Conservation (phyloP, 129 eudicot species). For the Flaveria bidentis region DNA sequence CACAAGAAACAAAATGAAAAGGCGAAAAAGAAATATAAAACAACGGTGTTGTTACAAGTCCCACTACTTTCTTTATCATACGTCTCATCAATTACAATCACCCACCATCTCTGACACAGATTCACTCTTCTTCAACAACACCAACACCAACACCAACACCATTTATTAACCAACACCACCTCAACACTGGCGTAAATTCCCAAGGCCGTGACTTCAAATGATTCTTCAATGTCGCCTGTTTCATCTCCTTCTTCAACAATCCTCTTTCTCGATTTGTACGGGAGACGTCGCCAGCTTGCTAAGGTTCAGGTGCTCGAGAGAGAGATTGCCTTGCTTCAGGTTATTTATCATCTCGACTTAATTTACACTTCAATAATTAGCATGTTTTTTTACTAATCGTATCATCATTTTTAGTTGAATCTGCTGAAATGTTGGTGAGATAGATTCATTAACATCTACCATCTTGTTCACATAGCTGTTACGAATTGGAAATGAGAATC, state of each 20-base stretch:
- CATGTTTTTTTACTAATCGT: too few species aligned
- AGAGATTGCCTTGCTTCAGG: slow-evolving; percentile 40
- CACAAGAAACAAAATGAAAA: slow-evolving; percentile 5
- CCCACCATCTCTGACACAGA: slow-evolving; percentile 38
- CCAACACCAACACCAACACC: slow-evolving; percentile 1
- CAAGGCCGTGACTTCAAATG: slow-evolving; percentile 36
- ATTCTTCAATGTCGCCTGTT: slow-evolving; percentile 35
- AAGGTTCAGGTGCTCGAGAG: slow-evolving; percentile 43
- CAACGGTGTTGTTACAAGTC: too few species aligned
- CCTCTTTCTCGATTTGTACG: slow-evolving; percentile 37
- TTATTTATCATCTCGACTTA: neutral
- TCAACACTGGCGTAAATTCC: too few species aligned
- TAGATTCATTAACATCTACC: too few species aligned
- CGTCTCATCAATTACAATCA: slow-evolving; percentile 2
- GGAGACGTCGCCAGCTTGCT: slow-evolving; percentile 40
- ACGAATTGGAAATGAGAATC: too few species aligned
- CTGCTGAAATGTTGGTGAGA: too few species aligned
- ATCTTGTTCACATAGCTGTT: too few species aligned
- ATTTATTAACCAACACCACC: neutral
- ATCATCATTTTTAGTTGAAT: too few species aligned
- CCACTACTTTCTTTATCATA: neutral
- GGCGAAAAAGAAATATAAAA: neutral
- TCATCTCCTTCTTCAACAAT: slow-evolving; percentile 24
- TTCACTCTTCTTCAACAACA: slow-evolving; percentile 19
- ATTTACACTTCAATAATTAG: too few species aligned